Evolutionary conservation across 179 eudicot species (phyloP), one percentile per base, ranked within the genome.

Genomic region (Silene coronaria): DNA sequence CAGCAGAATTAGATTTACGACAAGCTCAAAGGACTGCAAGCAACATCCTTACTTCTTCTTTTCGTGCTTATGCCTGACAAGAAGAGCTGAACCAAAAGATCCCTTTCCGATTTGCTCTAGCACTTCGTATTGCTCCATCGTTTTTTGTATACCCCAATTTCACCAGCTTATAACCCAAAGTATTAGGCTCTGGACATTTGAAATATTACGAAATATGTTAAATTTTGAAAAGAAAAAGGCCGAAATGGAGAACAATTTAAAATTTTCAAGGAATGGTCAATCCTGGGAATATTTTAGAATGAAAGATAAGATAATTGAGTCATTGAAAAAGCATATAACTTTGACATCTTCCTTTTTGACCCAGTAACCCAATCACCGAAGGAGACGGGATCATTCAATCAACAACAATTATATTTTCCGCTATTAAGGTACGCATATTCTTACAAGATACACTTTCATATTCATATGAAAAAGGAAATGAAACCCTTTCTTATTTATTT

Each of bases 31-130:
- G 23, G 70, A 26, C 14, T 36, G 14, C 53, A 63, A 66, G 34
- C 6, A 13, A 60, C 55, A 36, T 24, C 24, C 88, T 78, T 79
- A 85, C 88, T 80, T 85, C 81, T 85, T 85, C 76, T 76, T 83
- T 74, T 85, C 88, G 65, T 85, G 88, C 81, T 80, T 85, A 76
- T 85, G 88, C 30, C 86, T 77, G 38, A 85, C 88, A 80, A 85
- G 86, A 76, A 85, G 86, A 64, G 88, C 88, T 23, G 88, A 85
- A 51, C 88, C 88, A 23, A 85, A 85, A 42, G 88, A 85, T 9
- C 88, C 88, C 81, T 83, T 85, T 74, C 88, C 88, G 57, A 85
- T 81, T 61, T 85, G 88, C 80, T 85, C 88, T 26, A 85, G 77
- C 28, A 85, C 80, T 69, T 85, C 86, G 30, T 85, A 85, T 72